Percentiles rank a stretch among this genome's conserved stretches.
These are phyloP conservation scores for Trifolium pratense DNA, from an alignment of 306 rosid genomes.

Conservation along the genomic window DNA sequence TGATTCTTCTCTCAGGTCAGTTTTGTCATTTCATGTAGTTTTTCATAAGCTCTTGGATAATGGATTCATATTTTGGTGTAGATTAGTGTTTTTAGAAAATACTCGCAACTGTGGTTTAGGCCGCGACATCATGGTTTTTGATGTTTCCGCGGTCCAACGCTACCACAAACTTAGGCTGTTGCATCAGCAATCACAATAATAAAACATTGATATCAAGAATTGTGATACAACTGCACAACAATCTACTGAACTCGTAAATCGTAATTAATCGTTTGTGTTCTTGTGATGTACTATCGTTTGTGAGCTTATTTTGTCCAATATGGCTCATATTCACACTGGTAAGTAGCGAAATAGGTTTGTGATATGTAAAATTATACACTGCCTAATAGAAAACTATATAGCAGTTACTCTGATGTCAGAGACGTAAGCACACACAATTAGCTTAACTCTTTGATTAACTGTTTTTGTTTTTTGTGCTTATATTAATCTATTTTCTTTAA, in stretches of 20 bases:
- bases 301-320: neutral
- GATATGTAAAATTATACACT: neutral
- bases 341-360: neutral
- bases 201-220: no score
- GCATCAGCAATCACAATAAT: no score
- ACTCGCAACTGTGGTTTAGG: no score
- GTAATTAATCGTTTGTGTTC: no score
- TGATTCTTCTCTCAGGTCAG: slow-evolving; percentile 62
- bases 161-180: no score
- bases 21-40: slow-evolving; percentile 18
- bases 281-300: neutral
- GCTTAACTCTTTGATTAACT: neutral
- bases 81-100: no score
- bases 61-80: no score
- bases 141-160: no score
- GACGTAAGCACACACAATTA: neutral
- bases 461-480: neutral
- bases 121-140: no score
- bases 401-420: neutral
- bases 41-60: neutral
- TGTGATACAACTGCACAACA: no score
- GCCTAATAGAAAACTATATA: neutral
- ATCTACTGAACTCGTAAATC: no score
- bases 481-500: neutral
- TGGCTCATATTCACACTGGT: neutral